Evolutionary conservation across 176 grass and related monocot species (phyloP).

Genomic region (Triticum monococcum): DNA sequence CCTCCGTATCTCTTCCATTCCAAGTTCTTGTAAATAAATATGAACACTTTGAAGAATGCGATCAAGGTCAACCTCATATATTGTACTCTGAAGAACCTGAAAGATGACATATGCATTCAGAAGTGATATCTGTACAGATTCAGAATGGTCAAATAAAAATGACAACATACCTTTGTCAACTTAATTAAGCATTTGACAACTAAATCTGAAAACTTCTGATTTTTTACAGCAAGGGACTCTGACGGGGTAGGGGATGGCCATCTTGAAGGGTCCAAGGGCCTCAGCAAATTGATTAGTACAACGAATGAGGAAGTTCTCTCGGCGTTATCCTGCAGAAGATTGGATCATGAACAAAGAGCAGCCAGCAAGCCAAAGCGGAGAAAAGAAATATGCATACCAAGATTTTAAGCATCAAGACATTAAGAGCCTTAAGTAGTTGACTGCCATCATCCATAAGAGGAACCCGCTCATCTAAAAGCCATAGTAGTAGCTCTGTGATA

Average conservation of each 20-base stretch:
- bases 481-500: constrained; percentile 96
- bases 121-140: neutral
- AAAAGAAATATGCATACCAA: constrained; percentile 52
- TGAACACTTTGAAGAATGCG: constrained; percentile 98
- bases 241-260: constrained; percentile 67
- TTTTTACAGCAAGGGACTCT: constrained; percentile 74
- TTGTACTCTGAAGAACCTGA: constrained; percentile 93
- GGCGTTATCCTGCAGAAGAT: constrained; percentile 86
- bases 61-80: constrained; percentile 95
- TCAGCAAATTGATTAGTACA: constrained; percentile 90
- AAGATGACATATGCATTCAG: constrained; percentile 18
- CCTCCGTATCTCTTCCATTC: constrained; percentile 98
- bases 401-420: constrained; percentile 99
- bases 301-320: constrained; percentile 95
- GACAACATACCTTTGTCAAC: constrained; percentile 77
- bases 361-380: constrained; percentile 1
- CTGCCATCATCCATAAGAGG: constrained; percentile 99
- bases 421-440: constrained; percentile 92
- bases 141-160: neutral
- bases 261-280: constrained; percentile 81
- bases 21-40: constrained; percentile 95
- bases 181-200: constrained; percentile 99
- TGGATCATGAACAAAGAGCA: constrained; percentile 27
- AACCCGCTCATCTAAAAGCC: constrained; percentile 99
- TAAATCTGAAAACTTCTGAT: constrained; percentile 97